These are phyloP conservation scores for Termitomyces sp. DNA, from an alignment of 768 basidiomycete genomes.

Conservation along the genomic window DNA sequence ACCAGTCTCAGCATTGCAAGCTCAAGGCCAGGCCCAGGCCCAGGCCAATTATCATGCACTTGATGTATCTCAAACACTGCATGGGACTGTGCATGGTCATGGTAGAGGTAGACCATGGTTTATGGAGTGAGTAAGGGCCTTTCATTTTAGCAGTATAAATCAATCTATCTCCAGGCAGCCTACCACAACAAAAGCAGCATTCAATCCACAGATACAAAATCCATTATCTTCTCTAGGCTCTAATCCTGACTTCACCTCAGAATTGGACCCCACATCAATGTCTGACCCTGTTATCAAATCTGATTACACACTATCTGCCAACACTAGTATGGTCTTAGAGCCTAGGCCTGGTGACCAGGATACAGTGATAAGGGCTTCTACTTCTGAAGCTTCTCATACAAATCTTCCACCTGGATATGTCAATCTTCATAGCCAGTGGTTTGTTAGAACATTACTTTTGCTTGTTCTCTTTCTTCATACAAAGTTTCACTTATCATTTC, in stretches of 20 bases:
- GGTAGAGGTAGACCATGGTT: too few relatives aligned
- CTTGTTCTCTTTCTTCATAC: neutral
- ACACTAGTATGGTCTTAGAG: neutral
- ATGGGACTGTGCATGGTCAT: too few relatives aligned
- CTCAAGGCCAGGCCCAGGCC: too few relatives aligned
- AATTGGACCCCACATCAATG: neutral
- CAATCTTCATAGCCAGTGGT: neutral
- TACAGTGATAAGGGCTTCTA: neutral
- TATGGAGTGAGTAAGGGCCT: too few relatives aligned
- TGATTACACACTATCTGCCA: neutral
- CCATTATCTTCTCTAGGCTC: neutral
- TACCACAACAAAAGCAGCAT: too few relatives aligned
- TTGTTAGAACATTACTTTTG: neutral
- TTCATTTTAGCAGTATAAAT: too few relatives aligned
- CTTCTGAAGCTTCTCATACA: neutral
- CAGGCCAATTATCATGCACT: too few relatives aligned
- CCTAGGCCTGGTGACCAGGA: neutral
- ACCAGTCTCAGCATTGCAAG: too few relatives aligned
- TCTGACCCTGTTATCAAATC: neutral
- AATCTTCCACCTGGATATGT: neutral
- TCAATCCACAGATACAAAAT: too few relatives aligned
- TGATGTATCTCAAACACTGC: too few relatives aligned
- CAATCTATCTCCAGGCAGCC: too few relatives aligned
- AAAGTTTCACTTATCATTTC: neutral
- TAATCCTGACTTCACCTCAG: neutral